These are phyloP conservation scores for Claviceps pazoutovae DNA, from an alignment of 2,329 filamentous ascomycete genomes.

Conservation along the genomic window DNA sequence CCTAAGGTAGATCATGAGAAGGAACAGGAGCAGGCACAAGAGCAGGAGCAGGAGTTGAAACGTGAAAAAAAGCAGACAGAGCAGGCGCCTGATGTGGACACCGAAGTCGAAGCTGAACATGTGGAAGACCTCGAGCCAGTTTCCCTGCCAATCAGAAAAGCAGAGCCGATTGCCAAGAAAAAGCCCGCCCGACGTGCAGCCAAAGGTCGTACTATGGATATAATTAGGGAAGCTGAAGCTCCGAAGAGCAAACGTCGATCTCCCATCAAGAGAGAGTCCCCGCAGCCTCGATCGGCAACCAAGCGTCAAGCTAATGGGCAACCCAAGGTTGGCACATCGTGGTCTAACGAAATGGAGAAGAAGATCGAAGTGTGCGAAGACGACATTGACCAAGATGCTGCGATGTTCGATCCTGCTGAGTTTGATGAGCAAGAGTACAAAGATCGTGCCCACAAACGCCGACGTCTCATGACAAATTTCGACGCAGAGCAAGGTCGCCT, in stretches of 20 bases:
- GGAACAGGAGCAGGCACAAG: neutral
- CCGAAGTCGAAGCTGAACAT: constrained; percentile 16
- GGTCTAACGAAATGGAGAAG: constrained; percentile 36
- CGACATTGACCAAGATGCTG: constrained; percentile 32
- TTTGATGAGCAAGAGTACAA: constrained; percentile 34
- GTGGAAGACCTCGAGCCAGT: constrained; percentile 23
- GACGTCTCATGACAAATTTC: constrained; percentile 46
- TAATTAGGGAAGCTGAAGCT: constrained; percentile 36
- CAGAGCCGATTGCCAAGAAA: constrained; percentile 17
- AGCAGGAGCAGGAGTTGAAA: constrained; percentile 3
- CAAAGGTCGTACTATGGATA: constrained; percentile 37
- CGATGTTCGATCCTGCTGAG: constrained; percentile 28
- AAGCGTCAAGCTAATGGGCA: constrained; percentile 48
- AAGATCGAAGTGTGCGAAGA: constrained; percentile 25
- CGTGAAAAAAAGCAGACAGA: too few relatives aligned
- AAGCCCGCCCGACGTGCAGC: constrained; percentile 22
- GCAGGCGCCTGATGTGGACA: constrained; percentile 12
- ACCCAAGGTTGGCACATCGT: constrained; percentile 47
- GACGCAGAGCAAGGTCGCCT: constrained; percentile 54
- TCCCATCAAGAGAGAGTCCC: constrained; percentile 35
- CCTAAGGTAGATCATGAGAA: neutral
- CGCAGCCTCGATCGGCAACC: constrained; percentile 32
- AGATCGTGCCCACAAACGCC: constrained; percentile 51
- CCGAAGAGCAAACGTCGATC: constrained; percentile 36
- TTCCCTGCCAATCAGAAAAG: constrained; percentile 12